These are phyloP conservation scores for Cryptococcus wingfieldii DNA, from an alignment of 1,284 basidiomycete genomes.

Conservation along the genomic window DNA sequence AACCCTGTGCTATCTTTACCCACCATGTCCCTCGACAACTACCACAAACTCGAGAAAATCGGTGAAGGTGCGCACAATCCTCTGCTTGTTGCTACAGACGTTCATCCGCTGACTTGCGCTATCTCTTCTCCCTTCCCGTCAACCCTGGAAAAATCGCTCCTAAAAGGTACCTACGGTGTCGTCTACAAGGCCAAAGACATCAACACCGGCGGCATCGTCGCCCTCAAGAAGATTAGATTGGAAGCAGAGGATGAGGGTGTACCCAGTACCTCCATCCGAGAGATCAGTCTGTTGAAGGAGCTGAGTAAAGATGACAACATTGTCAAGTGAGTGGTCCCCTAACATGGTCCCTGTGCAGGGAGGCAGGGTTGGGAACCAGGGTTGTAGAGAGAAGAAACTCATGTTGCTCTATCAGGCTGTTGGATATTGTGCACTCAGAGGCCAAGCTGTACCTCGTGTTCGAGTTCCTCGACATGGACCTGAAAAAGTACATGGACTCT, in stretches of 20 bases:
- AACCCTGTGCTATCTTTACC: background rate
- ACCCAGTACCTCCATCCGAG: constrained; percentile 92
- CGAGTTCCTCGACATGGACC: constrained; percentile 96
- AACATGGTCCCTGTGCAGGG: background rate
- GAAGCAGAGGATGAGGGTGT: constrained; percentile 95
- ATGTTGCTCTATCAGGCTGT: constrained; percentile 67
- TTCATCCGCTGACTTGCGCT: background rate
- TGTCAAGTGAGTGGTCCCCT: constrained; percentile 56
- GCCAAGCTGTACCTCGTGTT: constrained; percentile 98
- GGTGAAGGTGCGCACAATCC: constrained; percentile 51
- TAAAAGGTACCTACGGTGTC: constrained; percentile 91
- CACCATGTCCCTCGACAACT: constrained; percentile 49
- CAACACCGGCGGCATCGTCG: constrained; percentile 72
- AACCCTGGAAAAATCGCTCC: background rate
- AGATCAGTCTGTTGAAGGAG: constrained; percentile 95
- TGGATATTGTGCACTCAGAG: constrained; percentile 98
- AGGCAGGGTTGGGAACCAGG: background rate
- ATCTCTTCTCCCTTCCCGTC: background rate
- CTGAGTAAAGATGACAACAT: constrained; percentile 87
- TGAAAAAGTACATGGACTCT: constrained; percentile 99
- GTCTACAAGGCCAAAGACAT: constrained; percentile 89
- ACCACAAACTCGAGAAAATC: constrained; percentile 75
- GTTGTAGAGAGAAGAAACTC: background rate
- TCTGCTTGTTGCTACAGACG: background rate
- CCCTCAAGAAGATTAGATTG: constrained; percentile 95